Evolutionary conservation across 352 stramenopile species (phyloP).

Genomic region (Blastocystis sp.): DNA sequence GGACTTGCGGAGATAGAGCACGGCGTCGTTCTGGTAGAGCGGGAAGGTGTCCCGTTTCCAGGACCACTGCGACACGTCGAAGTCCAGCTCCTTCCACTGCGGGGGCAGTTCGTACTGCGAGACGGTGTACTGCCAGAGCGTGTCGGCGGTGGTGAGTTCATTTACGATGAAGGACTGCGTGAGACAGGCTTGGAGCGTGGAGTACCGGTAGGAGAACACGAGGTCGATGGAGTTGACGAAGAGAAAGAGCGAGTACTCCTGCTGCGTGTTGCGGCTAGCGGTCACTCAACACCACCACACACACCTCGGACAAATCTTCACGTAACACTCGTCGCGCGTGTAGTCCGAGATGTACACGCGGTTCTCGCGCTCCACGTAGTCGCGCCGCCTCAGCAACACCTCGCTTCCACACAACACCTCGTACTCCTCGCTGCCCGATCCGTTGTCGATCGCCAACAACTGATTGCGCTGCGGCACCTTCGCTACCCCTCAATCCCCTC

Average conservation of each 20-base stretch:
- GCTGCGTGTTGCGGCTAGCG: background rate
- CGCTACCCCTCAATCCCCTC: background rate
- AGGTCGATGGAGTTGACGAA: background rate
- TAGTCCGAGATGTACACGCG: background rate
- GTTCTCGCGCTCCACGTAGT: background rate
- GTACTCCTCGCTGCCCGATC: background rate
- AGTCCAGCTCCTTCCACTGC: conserved; percentile 9
- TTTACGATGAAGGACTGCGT: background rate
- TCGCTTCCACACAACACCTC: background rate
- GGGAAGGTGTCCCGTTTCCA: conserved; percentile 32
- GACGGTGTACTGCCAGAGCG: conserved; percentile 38
- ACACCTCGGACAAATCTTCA: background rate
- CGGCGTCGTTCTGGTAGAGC: background rate
- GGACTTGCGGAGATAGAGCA: conserved; percentile 11
- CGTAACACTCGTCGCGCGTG: background rate
- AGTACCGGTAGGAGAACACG: background rate
- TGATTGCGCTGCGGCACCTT: background rate
- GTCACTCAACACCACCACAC: background rate
- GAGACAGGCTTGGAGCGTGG: background rate
- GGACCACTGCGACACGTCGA: background rate
- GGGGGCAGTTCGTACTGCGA: background rate
- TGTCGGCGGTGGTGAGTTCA: background rate
- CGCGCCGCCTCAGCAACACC: background rate
- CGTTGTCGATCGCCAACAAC: background rate
- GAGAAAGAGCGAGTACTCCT: background rate